phyloP scores from a whole-genome alignment of 306 rosid species.

The Malus domestica region DNA sequence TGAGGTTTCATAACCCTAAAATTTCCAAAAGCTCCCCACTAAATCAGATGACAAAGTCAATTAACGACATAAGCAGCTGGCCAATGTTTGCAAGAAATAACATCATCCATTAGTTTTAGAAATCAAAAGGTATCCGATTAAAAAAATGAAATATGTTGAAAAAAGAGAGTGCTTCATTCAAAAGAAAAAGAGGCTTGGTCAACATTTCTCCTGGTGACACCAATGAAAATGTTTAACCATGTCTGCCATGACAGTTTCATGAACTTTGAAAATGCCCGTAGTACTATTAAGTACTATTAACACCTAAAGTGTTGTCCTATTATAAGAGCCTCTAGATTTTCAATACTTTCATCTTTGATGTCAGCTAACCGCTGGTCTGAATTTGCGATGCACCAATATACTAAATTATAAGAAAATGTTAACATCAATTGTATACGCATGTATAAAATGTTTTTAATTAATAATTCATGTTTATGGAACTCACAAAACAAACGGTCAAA shows the following conservation, averaged over 20 bases:
- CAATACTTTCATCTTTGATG: not conserved
- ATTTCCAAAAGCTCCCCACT: conserved; percentile 4
- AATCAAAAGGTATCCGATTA: not conserved
- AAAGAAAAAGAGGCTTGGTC: not conserved
- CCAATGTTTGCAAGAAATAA: not conserved
- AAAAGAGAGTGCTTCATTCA: not conserved
- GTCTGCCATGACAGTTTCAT: not conserved
- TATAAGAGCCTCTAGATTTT: not conserved
- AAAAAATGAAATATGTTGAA: not conserved
- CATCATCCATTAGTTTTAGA: not conserved
- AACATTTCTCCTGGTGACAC: not conserved
- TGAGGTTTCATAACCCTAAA: not conserved
- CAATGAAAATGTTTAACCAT: not conserved
- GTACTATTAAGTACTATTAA: not conserved
- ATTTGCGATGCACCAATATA: not conserved
- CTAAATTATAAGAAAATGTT: not conserved
- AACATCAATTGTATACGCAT: not conserved
- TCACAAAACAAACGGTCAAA: not conserved
- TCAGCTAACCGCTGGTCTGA: not conserved
- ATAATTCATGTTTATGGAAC: too few relatives aligned
- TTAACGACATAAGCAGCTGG: not conserved
- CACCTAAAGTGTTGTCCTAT: not conserved
- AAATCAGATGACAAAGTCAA: not conserved
- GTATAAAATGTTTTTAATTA: too few relatives aligned
- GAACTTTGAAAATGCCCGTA: not conserved